Conservation (phyloP, 169 alveolate species). For the Plasmodium adleri region DNA sequence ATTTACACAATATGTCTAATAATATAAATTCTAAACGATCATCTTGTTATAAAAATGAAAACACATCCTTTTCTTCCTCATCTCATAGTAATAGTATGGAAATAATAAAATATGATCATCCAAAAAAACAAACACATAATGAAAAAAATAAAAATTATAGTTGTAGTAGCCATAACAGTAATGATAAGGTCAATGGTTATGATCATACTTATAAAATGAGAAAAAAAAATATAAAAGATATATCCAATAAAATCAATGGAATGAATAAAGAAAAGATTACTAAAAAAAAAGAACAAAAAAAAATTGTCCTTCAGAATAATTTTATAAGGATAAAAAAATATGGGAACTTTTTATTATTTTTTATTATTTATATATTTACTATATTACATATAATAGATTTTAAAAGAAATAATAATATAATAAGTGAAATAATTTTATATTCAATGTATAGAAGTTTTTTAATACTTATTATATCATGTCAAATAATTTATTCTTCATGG, state of each 20-base stretch:
- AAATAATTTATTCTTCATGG: constrained; percentile 66
- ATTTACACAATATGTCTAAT: no score
- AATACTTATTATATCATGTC: constrained; percentile 33
- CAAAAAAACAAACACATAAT: neutral
- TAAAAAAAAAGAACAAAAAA: neutral
- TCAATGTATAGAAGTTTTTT: constrained; percentile 55
- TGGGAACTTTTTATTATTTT: constrained; percentile 40
- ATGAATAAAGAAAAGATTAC: neutral
- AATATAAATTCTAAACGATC: no score
- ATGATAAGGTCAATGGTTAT: neutral
- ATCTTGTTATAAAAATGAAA: neutral
- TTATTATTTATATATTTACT: constrained; percentile 32
- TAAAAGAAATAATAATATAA: constrained; percentile 53
- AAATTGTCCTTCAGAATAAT: neutral
- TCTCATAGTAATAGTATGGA: neutral
- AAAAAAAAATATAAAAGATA: neutral
- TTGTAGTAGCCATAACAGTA: neutral
- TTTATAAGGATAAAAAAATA: constrained; percentile 19
- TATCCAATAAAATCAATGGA: neutral
- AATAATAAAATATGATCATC: constrained; percentile 1
- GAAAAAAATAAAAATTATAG: neutral
- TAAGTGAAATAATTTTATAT: constrained; percentile 63
- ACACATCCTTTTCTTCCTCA: neutral
- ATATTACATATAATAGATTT: constrained; percentile 53
- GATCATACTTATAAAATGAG: neutral